Evolutionary conservation across 2,329 filamentous ascomycete genomes (phyloP).

Genomic region (Myrmaecium sp.): DNA sequence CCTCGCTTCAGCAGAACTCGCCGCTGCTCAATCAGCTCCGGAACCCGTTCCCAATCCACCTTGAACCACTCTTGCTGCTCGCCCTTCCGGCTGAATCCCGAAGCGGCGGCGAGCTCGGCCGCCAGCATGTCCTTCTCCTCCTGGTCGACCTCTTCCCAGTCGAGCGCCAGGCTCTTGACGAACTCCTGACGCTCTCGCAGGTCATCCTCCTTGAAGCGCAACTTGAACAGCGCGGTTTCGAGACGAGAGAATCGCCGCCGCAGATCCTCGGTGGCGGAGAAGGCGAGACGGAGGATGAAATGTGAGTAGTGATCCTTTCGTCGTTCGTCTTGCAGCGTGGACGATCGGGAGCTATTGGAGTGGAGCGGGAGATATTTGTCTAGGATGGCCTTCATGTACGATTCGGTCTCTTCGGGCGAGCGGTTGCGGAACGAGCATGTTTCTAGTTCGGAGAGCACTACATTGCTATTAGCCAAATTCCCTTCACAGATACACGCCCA

Average conservation of each 20-base stretch:
- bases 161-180: constrained; percentile 56
- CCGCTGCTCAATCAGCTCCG: constrained; percentile 70
- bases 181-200: constrained; percentile 56
- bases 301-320: constrained; percentile 96
- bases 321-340: constrained; percentile 50
- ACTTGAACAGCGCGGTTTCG: constrained; percentile 75
- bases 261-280: constrained; percentile 79
- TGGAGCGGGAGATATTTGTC: constrained; percentile 74
- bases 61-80: constrained; percentile 91
- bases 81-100: constrained; percentile 28
- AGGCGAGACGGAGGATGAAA: constrained; percentile 88
- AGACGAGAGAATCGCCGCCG: constrained; percentile 71
- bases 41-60: constrained; percentile 86
- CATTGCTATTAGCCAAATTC: constrained; percentile 6
- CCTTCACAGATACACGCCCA: too few species aligned
- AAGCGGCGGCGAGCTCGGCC: constrained; percentile 43
- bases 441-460: constrained; percentile 77
- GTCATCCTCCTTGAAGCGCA: constrained; percentile 68
- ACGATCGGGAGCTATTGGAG: constrained; percentile 49
- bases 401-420: constrained; percentile 59
- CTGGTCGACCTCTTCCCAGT: constrained; percentile 69
- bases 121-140: constrained; percentile 58
- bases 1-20: constrained; percentile 62
- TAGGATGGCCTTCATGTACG: constrained; percentile 71
- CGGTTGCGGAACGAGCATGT: constrained; percentile 92